Base-by-base conservation (phyloP, 1,284 basidiomycete species). In the Rugosomyces carneus region DNA sequence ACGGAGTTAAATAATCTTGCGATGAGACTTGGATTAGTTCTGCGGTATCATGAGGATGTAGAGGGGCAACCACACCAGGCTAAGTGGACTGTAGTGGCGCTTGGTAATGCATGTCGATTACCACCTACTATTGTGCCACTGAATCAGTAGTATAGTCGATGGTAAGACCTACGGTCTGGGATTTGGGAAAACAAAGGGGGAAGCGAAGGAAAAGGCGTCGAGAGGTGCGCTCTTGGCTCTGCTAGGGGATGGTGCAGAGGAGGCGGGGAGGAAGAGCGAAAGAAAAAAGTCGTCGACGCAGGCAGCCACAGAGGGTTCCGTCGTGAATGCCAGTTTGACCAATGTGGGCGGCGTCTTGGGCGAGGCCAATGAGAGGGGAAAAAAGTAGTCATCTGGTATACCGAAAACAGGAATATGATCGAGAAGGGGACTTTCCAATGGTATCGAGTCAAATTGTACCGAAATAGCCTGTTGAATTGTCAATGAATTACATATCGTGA, bases 181-280 rank as follows among this genome's bases (percentile, higher is more conserved):
- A 0, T 15, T 19, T 11, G 49, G 39, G 10, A 11, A 18, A 19
- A 47, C 38, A 9, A 50, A 50, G 39, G 42, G 45, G 6, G 42
- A 41, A 24, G 49, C 49, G 6, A 50, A 50, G 24, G 49, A 50
- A 18, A 46, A 44, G 5, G 49, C 49, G 2, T 47, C 45, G 35
- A 50, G 19, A 36, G 39, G 44, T 13, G 49, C 49, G 4, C 42
- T 40, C 11, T 36, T 29, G n/a, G 39, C 21, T 35, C 31, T 24
- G 40, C 40, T 45, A 21, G 40, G 21, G 31, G 40, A 32, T 15
- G n/a, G 31, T 3, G 31, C 9, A 34, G 31, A 34, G 31, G 31
- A 34, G 2, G 15, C 13, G 13, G 31, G 15, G n/a, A 34, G 8
- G 23, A 13, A 9, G 15, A 37, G 42, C 23, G 10, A 4, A 6